Conservation (phyloP, 495 filamentous ascomycete species). For the Amniculicola lignicola region DNA sequence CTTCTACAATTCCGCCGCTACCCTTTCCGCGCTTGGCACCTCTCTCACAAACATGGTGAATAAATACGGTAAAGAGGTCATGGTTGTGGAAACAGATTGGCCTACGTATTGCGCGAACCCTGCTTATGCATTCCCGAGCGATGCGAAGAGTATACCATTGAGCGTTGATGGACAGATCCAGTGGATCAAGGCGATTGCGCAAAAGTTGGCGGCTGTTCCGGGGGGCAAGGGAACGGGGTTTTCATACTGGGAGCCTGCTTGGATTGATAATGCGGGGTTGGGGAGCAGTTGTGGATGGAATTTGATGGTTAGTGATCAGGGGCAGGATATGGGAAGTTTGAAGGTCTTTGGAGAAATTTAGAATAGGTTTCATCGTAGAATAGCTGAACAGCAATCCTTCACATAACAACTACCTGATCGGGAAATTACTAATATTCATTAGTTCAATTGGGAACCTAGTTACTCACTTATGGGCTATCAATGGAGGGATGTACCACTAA, state of each 20-base stretch:
- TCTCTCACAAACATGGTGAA: conserved; percentile 41
- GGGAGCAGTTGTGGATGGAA: conserved; percentile 28
- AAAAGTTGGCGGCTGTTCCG: conserved; percentile 37
- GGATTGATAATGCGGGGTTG: conserved; percentile 35
- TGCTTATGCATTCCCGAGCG: conserved; percentile 38
- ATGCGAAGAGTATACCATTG: conserved; percentile 42
- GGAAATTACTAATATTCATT: no score
- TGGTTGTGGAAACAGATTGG: conserved; percentile 50
- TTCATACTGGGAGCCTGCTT: conserved; percentile 49
- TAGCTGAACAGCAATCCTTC: not conserved
- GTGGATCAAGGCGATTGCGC: conserved; percentile 42
- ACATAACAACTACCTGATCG: no score
- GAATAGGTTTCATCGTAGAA: not conserved
- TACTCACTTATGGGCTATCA: not conserved
- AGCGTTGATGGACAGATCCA: conserved; percentile 42
- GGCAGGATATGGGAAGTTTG: conserved; percentile 26
- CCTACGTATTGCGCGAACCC: conserved; percentile 44
- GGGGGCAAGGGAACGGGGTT: conserved; percentile 44
- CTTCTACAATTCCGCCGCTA: conserved; percentile 47
- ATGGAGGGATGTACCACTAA: not conserved
- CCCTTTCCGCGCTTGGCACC: conserved; percentile 40
- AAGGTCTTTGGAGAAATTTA: conserved; percentile 15
- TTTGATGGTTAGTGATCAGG: conserved; percentile 23
- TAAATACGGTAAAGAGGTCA: conserved; percentile 46
- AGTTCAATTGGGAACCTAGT: no score